phyloP scores from a whole-genome alignment of 1,284 basidiomycete species.

The Boletus smithii region DNA sequence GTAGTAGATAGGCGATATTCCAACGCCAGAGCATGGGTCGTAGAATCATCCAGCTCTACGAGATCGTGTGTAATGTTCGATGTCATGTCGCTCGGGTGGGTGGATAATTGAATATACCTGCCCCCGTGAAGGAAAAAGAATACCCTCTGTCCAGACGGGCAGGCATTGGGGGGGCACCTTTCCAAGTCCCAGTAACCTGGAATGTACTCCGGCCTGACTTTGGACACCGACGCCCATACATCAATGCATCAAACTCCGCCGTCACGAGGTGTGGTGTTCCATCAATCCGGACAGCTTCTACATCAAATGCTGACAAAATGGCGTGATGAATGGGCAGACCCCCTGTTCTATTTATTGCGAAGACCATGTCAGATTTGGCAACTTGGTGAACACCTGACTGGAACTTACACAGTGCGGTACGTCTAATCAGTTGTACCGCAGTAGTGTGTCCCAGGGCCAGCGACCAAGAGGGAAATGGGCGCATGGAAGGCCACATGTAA shows the following conservation, averaged over 20 bases:
- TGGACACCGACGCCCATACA: slow-evolving; percentile 41
- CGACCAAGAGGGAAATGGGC: slow-evolving; percentile 31
- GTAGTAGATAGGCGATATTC: slow-evolving; percentile 42
- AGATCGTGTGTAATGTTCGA: slow-evolving; percentile 27
- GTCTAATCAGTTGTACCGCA: slow-evolving; percentile 5
- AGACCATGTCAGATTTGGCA: slow-evolving; percentile 2
- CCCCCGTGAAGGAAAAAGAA: slow-evolving; percentile 35
- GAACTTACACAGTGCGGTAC: slow-evolving; percentile 20
- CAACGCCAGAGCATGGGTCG: slow-evolving; percentile 36
- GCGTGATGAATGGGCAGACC: slow-evolving; percentile 36
- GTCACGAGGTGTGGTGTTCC: slow-evolving; percentile 44
- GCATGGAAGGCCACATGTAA: slow-evolving; percentile 22
- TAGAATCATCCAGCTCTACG: slow-evolving; percentile 22
- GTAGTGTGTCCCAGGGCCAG: slow-evolving; percentile 13
- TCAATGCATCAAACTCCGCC: slow-evolving; percentile 46
- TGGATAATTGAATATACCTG: slow-evolving; percentile 23
- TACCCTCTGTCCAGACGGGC: slow-evolving; percentile 48
- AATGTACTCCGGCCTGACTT: slow-evolving; percentile 42
- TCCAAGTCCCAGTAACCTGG: slow-evolving; percentile 57
- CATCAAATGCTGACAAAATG: slow-evolving; percentile 36
- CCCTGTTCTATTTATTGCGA: slow-evolving; percentile 11
- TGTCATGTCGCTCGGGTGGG: slow-evolving; percentile 21
- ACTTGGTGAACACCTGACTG: background rate
- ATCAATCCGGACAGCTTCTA: slow-evolving; percentile 51
- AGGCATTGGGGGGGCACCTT: slow-evolving; percentile 30